Evolutionary conservation across 371 early-diverging fungal species (phyloP).

Genomic region (Mortierella sp.): DNA sequence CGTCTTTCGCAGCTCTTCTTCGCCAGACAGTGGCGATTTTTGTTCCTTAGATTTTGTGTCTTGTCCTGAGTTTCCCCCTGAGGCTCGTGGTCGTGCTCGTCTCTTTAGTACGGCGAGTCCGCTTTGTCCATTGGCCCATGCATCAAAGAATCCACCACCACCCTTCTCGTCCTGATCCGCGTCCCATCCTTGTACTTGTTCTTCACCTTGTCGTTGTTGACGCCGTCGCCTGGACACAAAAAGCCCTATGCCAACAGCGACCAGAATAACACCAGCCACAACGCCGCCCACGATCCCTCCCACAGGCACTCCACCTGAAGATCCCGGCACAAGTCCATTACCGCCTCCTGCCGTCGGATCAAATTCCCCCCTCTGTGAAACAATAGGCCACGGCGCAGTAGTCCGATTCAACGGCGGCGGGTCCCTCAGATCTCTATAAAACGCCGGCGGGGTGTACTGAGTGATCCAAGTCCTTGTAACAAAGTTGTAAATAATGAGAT

Average conservation of each 20-base stretch:
- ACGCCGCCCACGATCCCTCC: neutral
- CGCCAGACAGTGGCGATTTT: too few species aligned
- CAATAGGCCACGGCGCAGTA: neutral
- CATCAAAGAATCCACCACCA: neutral
- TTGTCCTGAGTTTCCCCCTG: too few species aligned
- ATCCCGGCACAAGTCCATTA: neutral
- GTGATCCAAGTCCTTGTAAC: neutral
- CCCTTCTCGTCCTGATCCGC: neutral
- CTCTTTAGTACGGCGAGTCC: neutral
- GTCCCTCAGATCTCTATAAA: neutral
- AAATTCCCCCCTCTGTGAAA: neutral
- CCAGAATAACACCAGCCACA: neutral
- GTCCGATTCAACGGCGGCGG: neutral
- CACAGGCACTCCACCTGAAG: neutral
- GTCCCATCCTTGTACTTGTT: neutral
- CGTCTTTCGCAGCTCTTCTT: neutral
- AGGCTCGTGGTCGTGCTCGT: neutral
- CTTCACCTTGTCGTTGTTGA: neutral
- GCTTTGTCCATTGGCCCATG: neutral
- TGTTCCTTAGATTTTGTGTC: too few species aligned
- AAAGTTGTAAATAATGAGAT: neutral
- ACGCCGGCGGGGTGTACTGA: neutral
- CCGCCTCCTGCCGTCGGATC: too few species aligned
- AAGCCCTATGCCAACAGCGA: neutral
- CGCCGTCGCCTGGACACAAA: neutral